Evolutionary conservation across 2,329 filamentous ascomycete species (phyloP).

Genomic region (Calonectria henricotiae): DNA sequence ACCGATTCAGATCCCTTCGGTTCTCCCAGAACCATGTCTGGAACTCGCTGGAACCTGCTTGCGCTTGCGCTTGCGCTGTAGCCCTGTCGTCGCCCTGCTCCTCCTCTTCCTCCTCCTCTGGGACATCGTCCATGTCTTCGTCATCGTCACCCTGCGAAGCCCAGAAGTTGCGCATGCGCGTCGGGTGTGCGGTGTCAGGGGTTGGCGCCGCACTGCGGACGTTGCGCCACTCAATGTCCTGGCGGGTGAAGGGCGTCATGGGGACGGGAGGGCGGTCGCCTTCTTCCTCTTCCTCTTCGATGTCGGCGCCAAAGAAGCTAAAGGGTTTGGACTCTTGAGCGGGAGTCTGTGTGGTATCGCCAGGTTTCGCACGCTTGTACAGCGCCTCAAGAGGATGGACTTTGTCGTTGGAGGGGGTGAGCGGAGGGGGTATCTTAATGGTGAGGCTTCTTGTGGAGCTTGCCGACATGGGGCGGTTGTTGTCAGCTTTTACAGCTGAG

Average conservation of each 20-base stretch:
- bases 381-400: conserved; percentile 93
- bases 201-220: conserved; percentile 94
- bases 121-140: conserved; percentile 58
- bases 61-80: conserved; percentile 36
- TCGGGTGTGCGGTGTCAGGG: conserved; percentile 89
- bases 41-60: conserved; percentile 67
- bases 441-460: conserved; percentile 68
- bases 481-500: conserved; percentile 53
- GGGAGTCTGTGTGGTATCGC: conserved; percentile 55
- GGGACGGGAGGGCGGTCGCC: conserved; percentile 63
- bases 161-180: conserved; percentile 75
- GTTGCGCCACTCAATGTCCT: conserved; percentile 82
- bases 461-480: conserved; percentile 66
- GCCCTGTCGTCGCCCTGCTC: conserved; percentile 53
- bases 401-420: conserved; percentile 64
- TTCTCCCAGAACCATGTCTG: conserved; percentile 80
- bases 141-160: conserved; percentile 59
- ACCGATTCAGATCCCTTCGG: conserved; percentile 75
- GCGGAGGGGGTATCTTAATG: conserved; percentile 69
- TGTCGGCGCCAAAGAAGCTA: conserved; percentile 80
- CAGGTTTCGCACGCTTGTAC: conserved; percentile 81
- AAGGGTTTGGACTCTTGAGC: conserved; percentile 73
- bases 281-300: conserved; percentile 63
- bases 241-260: conserved; percentile 86
- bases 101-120: conserved; percentile 51